Conservation (phyloP, 1,139 yeast species). For the Pichia sp. region DNA sequence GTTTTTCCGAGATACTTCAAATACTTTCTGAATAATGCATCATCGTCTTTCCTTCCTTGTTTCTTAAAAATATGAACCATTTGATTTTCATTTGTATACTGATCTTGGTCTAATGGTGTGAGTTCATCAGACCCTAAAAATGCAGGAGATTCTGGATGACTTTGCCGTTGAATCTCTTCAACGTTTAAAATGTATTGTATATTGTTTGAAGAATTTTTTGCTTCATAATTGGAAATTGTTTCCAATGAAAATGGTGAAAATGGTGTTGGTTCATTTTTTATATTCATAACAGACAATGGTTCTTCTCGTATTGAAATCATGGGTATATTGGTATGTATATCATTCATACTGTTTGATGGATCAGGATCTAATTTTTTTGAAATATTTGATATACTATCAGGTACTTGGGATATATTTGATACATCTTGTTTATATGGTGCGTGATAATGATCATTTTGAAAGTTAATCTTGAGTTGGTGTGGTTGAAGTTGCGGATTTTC, state of each 20-base stretch:
- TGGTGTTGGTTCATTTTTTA: neutral
- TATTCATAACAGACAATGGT: neutral
- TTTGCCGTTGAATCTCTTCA: neutral
- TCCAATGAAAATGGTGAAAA: neutral
- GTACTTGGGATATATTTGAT: neutral
- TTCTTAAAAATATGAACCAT: neutral
- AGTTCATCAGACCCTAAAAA: neutral
- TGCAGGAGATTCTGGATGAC: neutral
- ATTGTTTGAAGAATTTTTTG: neutral
- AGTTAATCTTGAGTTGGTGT: neutral
- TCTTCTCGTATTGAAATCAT: neutral
- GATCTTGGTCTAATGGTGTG: neutral
- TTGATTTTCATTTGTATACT: neutral
- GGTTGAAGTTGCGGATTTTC: neutral
- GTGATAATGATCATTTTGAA: neutral
- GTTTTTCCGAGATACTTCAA: constrained; percentile 17
- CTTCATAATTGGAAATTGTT: neutral
- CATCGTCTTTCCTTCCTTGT: constrained; percentile 8
- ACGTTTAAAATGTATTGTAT: neutral
- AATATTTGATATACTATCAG: neutral
- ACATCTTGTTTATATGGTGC: neutral
- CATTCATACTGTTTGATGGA: neutral
- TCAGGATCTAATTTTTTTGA: neutral
- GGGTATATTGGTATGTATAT: neutral
- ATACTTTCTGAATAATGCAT: constrained; percentile 17